Conservation (phyloP, 2,329 filamentous ascomycete species). For the Catunica adiposa region DNA sequence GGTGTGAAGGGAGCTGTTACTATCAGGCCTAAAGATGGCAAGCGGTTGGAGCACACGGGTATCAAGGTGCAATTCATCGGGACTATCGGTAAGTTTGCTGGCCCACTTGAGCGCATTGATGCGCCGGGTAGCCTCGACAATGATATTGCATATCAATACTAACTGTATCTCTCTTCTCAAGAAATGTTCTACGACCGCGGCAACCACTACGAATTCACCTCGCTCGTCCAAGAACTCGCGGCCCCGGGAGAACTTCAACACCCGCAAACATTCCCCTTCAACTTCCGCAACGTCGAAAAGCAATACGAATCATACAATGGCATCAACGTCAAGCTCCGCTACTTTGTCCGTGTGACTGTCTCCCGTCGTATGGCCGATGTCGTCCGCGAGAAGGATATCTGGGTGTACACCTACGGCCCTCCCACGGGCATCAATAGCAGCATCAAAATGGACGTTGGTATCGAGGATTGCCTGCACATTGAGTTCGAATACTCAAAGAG, state of each 20-base stretch:
- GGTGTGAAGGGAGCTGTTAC: slow-evolving; percentile 95
- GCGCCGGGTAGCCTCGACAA: background rate
- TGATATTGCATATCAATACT: background rate
- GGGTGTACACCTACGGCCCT: slow-evolving; percentile 98
- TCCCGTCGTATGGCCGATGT: slow-evolving; percentile 95
- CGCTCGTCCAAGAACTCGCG: slow-evolving; percentile 87
- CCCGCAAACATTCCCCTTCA: slow-evolving; percentile 96
- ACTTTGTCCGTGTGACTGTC: slow-evolving; percentile 94
- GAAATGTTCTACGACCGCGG: slow-evolving; percentile 99
- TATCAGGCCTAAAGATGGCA: slow-evolving; percentile 91
- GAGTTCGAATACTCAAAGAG: slow-evolving; percentile 99
- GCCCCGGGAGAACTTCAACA: slow-evolving; percentile 96
- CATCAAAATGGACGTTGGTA: slow-evolving; percentile 99
- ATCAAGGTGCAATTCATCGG: slow-evolving; percentile 99
- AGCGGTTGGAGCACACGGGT: slow-evolving; percentile 90
- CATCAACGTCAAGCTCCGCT: slow-evolving; percentile 97
- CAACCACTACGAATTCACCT: slow-evolving; percentile 98
- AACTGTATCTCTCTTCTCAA: slow-evolving; percentile 23
- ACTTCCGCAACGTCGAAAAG: slow-evolving; percentile 99
- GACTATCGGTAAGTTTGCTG: slow-evolving; percentile 62
- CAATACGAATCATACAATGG: slow-evolving; percentile 99
- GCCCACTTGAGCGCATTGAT: background rate
- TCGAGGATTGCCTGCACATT: slow-evolving; percentile 97
- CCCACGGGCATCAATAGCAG: slow-evolving; percentile 94
- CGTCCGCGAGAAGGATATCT: slow-evolving; percentile 96